A percentile compares a stretch with the other conserved stretches of the same genome.
Evolutionary conservation across 1,284 basidiomycete genomes (phyloP).

Genomic region (Polyporus tsugae): DNA sequence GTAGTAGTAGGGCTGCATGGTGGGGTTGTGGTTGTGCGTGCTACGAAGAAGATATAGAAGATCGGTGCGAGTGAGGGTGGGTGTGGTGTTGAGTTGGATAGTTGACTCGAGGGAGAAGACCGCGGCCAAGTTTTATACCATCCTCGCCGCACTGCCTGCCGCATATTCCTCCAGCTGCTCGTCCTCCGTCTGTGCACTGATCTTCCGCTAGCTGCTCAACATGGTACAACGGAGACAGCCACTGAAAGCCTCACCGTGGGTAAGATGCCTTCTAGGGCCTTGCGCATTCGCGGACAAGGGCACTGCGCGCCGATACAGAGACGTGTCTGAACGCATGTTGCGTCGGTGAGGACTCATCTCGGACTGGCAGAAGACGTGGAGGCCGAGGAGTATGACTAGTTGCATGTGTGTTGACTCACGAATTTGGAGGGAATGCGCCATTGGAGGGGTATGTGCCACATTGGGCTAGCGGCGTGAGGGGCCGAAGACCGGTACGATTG

Average conservation of each 20-base stretch:
- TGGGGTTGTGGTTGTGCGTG: neutral
- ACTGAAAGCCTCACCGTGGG: neutral
- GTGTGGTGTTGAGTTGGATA: neutral
- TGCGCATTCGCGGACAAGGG: neutral
- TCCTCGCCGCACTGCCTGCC: neutral
- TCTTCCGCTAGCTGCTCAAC: neutral
- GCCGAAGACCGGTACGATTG: neutral
- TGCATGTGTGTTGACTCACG: neutral
- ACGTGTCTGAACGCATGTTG: neutral
- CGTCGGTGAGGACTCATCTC: neutral
- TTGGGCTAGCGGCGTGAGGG: neutral
- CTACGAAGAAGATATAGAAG: neutral
- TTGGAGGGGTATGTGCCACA: neutral
- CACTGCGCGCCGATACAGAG: neutral
- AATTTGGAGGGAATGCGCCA: neutral
- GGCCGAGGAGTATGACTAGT: neutral
- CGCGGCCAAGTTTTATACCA: neutral
- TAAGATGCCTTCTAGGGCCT: constrained; percentile 2
- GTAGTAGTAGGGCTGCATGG: constrained; percentile 4
- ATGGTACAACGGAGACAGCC: neutral
- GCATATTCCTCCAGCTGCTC: neutral
- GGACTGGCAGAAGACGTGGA: neutral
- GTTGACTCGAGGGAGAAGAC: neutral
- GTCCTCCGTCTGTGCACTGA: neutral
- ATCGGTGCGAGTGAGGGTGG: neutral